Evolutionary conservation across 2,329 filamentous ascomycete species (phyloP).

Genomic region (Orbilia javanica): DNA sequence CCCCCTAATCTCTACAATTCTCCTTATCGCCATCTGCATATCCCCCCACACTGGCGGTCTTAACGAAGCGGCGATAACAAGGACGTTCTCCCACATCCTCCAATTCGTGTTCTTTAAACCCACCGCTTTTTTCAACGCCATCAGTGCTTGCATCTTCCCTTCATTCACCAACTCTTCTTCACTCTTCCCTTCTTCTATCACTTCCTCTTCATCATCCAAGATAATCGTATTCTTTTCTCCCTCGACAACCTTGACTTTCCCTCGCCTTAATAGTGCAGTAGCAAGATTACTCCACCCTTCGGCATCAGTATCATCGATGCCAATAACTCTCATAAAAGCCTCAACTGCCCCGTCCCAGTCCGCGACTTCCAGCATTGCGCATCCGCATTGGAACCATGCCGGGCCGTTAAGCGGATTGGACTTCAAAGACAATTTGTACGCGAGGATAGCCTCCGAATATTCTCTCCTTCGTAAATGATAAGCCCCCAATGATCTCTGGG

Average conservation of each 20-base stretch:
- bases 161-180: constrained; percentile 62
- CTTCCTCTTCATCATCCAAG: constrained; percentile 61
- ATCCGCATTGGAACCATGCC: constrained; percentile 91
- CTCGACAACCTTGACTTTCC: constrained; percentile 63
- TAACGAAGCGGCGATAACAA: constrained; percentile 85
- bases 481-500: constrained; percentile 87
- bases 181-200: constrained; percentile 63
- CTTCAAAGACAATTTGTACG: constrained; percentile 81
- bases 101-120: constrained; percentile 85
- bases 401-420: constrained; percentile 85
- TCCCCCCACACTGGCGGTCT: constrained; percentile 80
- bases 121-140: constrained; percentile 88
- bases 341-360: constrained; percentile 83
- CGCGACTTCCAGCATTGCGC: constrained; percentile 82
- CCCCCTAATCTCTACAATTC: constrained; percentile 80
- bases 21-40: constrained; percentile 79
- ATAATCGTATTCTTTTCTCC: constrained; percentile 56
- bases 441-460: constrained; percentile 77
- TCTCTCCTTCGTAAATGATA: constrained; percentile 77
- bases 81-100: constrained; percentile 96
- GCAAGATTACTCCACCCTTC: constrained; percentile 96
- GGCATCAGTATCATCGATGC: constrained; percentile 87
- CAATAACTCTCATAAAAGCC: constrained; percentile 84
- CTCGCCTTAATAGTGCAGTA: constrained; percentile 78
- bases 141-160: constrained; percentile 69